Conservation (phyloP, 164 flowering plant genomes). For the Paratinospora sagittata region DNA sequence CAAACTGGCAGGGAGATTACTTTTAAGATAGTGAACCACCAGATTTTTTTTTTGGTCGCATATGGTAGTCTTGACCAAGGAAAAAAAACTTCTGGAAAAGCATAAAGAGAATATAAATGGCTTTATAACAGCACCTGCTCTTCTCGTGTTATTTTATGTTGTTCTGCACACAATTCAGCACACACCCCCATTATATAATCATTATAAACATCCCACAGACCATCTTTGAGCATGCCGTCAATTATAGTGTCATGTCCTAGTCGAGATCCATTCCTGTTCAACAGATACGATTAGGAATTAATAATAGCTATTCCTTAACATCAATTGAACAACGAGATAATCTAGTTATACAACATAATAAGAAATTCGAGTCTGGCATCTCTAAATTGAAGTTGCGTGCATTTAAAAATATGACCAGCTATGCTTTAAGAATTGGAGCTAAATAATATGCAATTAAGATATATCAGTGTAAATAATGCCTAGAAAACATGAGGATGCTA, state of each 20-base stretch:
- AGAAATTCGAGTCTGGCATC: not conserved
- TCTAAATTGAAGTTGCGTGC: not conserved
- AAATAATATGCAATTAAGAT: not conserved
- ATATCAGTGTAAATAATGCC: too few species aligned
- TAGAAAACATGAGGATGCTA: not conserved
- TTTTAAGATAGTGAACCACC: not conserved
- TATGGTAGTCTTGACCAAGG: not conserved
- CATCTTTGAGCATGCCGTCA: constrained; percentile 81
- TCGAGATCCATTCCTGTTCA: constrained; percentile 63
- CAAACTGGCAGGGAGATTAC: not conserved
- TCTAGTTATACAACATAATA: not conserved
- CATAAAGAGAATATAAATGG: not conserved
- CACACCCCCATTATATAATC: constrained; percentile 69
- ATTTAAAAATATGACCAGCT: not conserved
- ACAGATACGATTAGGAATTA: not conserved
- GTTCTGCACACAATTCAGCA: constrained; percentile 61
- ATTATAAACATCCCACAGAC: constrained; percentile 73
- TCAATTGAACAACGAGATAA: not conserved
- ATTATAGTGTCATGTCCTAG: constrained; percentile 66
- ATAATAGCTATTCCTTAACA: not conserved
- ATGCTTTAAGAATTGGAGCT: not conserved
- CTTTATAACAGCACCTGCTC: constrained; percentile 50
- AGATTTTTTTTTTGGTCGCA: not conserved
- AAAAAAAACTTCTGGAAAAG: not conserved
- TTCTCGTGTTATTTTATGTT: constrained; percentile 51